Conservation (phyloP, 208 protist genomes). For the Trypanosoma platydactyli region DNA sequence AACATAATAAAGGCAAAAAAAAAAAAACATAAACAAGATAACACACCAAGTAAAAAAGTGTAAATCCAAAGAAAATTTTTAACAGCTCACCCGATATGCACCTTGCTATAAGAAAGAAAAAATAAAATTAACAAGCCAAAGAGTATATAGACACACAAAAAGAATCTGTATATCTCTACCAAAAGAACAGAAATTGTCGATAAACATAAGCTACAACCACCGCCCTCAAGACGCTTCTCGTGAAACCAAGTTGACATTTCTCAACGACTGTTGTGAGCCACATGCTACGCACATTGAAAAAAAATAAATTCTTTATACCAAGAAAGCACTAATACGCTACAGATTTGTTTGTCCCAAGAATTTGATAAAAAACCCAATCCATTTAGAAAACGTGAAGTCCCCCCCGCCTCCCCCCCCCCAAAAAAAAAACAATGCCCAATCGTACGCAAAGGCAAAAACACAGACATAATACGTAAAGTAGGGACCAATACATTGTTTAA, state of each 20-base stretch:
- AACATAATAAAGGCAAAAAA: not conserved
- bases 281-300: not conserved
- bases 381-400: not conserved
- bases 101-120: conserved; percentile 16
- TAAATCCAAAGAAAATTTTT: no score
- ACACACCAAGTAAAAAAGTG: no score
- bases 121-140: conserved; percentile 2
- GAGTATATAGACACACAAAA: not conserved
- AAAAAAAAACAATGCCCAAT: conserved; percentile 9
- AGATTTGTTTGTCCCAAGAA: no score
- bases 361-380: no score
- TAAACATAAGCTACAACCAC: no score
- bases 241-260: no score
- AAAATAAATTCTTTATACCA: not conserved
- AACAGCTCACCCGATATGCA: no score
- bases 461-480: not conserved
- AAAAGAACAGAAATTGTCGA: conserved; percentile 9
- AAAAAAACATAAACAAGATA: not conserved
- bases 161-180: not conserved
- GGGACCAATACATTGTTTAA: not conserved
- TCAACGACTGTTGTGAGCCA: no score
- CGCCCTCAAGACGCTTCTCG: no score
- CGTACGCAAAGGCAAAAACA: not conserved
- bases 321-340: no score
- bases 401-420: not conserved